A percentile compares a stretch with the other conserved stretches of the same genome.
These are phyloP conservation scores for Pachysandra terminalis DNA, from an alignment of 164 flowering plant species.

Conservation along the genomic window DNA sequence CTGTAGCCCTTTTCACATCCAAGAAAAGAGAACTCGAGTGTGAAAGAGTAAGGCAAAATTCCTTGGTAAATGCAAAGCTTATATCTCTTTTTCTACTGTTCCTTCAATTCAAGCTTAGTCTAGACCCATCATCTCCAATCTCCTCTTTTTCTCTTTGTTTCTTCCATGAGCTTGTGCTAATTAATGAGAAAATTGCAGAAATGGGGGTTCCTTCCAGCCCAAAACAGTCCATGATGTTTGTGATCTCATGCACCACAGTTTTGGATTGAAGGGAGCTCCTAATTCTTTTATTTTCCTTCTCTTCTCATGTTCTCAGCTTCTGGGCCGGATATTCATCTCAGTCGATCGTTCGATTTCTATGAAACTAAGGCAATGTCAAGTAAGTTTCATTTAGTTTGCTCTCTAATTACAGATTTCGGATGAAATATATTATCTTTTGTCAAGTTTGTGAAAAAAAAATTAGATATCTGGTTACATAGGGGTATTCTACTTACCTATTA, in stretches of 20 bases:
- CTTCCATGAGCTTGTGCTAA: background rate
- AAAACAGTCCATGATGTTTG: slow-evolving; percentile 11
- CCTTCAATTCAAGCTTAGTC: background rate
- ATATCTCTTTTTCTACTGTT: background rate
- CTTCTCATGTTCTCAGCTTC: background rate
- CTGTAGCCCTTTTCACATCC: slow-evolving; percentile 5
- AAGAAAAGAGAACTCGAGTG: background rate
- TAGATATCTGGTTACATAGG: too few relatives aligned
- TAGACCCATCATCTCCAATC: background rate
- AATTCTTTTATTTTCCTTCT: slow-evolving; percentile 21
- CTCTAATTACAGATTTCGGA: too few relatives aligned
- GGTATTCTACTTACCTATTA: too few relatives aligned
- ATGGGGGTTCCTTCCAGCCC: slow-evolving; percentile 27
- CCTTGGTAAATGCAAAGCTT: slow-evolving; percentile 6
- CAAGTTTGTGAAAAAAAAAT: too few relatives aligned
- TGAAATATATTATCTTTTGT: too few relatives aligned
- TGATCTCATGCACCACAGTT: background rate
- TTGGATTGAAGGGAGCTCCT: slow-evolving; percentile 32
- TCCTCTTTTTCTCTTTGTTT: background rate
- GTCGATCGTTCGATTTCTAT: too few relatives aligned
- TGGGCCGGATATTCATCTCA: background rate
- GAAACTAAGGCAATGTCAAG: too few relatives aligned
- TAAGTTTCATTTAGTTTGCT: too few relatives aligned
- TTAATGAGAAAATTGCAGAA: slow-evolving; percentile 18
- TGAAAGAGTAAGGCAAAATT: background rate